Evolutionary conservation across 1,139 yeast genomes (phyloP).

Genomic region (Saccharomycopsis hybrid): DNA sequence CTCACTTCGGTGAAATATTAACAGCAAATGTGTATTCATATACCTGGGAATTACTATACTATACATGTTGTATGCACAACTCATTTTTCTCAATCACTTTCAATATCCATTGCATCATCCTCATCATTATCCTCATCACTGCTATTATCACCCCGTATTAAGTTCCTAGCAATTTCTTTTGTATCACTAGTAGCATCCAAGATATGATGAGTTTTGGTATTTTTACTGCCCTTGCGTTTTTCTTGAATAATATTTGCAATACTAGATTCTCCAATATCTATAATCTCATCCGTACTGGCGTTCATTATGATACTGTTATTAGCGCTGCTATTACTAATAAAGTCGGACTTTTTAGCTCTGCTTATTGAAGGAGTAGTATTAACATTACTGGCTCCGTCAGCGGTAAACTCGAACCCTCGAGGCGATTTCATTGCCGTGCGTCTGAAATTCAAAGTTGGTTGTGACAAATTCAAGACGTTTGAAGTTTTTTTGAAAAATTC

Average conservation of each 20-base stretch:
- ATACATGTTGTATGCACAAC: too few relatives aligned
- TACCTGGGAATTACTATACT: too few relatives aligned
- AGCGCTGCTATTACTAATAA: neutral
- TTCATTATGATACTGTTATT: neutral
- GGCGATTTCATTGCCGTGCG: constrained; percentile 1
- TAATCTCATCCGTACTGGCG: neutral
- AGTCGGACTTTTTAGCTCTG: too few relatives aligned
- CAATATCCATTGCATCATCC: constrained; percentile 60
- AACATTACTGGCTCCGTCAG: too few relatives aligned
- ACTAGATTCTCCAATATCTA: neutral
- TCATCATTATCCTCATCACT: constrained; percentile 60
- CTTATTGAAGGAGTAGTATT: too few relatives aligned
- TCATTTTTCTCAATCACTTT: constrained; percentile 38
- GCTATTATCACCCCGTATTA: constrained; percentile 48
- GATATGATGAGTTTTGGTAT: neutral
- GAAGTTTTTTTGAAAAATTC: constrained; percentile 21
- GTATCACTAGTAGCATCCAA: constrained; percentile 24
- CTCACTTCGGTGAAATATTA: too few relatives aligned
- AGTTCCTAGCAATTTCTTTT: constrained; percentile 28
- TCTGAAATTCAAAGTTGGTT: constrained; percentile 16
- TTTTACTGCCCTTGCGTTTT: neutral
- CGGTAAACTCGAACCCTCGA: too few relatives aligned
- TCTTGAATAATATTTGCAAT: neutral
- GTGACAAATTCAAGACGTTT: constrained; percentile 12
- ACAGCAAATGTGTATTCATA: too few relatives aligned